Evolutionary conservation across 441 rosid species (phyloP).

Genomic region (Populus hybrid): DNA sequence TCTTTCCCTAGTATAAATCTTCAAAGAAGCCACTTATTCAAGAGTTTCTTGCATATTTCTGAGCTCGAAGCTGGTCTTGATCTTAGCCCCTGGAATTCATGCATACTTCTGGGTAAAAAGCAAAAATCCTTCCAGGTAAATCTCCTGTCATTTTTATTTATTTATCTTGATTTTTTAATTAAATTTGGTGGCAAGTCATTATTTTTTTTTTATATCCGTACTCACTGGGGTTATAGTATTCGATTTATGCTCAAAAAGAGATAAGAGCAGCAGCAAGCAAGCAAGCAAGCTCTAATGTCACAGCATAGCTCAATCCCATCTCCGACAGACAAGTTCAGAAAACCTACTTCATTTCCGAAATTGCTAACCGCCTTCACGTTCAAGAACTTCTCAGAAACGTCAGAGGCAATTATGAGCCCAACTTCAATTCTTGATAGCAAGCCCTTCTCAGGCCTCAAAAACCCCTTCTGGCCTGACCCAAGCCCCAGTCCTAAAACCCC

Average conservation of each 20-base stretch:
- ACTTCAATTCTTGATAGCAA: conserved; percentile 82
- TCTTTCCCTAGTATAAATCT: conserved; percentile 9
- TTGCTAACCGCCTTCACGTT: conserved; percentile 53
- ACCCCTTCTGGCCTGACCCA: conserved; percentile 58
- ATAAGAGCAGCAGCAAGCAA: conserved; percentile 24
- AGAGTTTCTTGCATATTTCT: conserved; percentile 3
- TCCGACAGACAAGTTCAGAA: conserved; percentile 34
- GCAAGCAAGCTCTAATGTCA: conserved; percentile 44
- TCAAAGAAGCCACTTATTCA: conserved; percentile 2
- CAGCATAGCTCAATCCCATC: conserved; percentile 30
- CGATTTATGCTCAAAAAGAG: conserved; percentile 21
- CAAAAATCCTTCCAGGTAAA: conserved; percentile 21
- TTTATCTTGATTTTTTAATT: neutral
- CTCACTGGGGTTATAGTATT: neutral
- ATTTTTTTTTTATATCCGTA: neutral
- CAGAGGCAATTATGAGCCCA: conserved; percentile 64
- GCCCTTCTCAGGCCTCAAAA: conserved; percentile 60
- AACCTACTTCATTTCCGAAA: conserved; percentile 54
- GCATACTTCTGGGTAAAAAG: conserved; percentile 19
- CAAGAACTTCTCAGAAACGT: conserved; percentile 45
- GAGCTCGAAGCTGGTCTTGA: neutral
- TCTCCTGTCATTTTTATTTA: neutral
- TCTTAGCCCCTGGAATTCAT: conserved; percentile 21
- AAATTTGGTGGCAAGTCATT: neutral
- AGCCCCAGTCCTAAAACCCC: conserved; percentile 34